These are phyloP conservation scores for Penicillium sp. DNA, from an alignment of 2,329 filamentous ascomycete species.

Conservation along the genomic window DNA sequence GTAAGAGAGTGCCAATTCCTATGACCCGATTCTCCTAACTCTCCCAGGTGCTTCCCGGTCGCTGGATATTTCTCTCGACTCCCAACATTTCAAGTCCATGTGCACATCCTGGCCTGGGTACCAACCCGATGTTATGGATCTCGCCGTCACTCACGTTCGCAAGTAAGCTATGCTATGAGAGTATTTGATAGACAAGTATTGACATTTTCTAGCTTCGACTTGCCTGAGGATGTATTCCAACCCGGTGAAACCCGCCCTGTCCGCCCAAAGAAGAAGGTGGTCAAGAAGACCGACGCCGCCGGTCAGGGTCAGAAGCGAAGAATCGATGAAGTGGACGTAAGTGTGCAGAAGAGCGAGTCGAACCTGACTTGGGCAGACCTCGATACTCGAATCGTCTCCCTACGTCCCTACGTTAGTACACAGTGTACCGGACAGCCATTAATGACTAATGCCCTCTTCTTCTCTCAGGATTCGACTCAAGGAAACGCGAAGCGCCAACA, in stretches of 20 bases:
- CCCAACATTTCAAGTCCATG: slow-evolving; percentile 78
- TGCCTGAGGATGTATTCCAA: slow-evolving; percentile 84
- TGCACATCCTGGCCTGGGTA: slow-evolving; percentile 73
- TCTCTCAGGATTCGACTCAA: slow-evolving; percentile 26
- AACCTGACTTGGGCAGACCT: slow-evolving; percentile 19
- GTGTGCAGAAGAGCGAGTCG: slow-evolving; percentile 28
- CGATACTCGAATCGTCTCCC: slow-evolving; percentile 21
- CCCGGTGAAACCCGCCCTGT: slow-evolving; percentile 67
- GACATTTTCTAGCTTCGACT: slow-evolving; percentile 59
- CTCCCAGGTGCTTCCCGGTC: slow-evolving; percentile 43
- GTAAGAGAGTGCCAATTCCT: slow-evolving; percentile 5
- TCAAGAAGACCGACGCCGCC: slow-evolving; percentile 33
- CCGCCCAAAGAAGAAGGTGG: slow-evolving; percentile 52
- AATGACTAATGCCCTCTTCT: slow-evolving; percentile 32
- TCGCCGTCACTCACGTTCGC: slow-evolving; percentile 77
- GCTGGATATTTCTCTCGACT: slow-evolving; percentile 62
- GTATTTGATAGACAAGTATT: background rate
- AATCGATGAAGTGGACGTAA: slow-evolving; percentile 43
- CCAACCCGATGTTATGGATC: slow-evolving; percentile 66
- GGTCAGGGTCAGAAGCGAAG: slow-evolving; percentile 38
- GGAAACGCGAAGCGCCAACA: slow-evolving; percentile 33
- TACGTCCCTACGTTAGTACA: slow-evolving; percentile 10
- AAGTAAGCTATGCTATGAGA: slow-evolving; percentile 56
- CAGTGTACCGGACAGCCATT: slow-evolving; percentile 19
- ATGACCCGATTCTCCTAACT: slow-evolving; percentile 26